phyloP scores from a whole-genome alignment of 2,329 filamentous ascomycete species.

The Arthrobotrys musiformis region DNA sequence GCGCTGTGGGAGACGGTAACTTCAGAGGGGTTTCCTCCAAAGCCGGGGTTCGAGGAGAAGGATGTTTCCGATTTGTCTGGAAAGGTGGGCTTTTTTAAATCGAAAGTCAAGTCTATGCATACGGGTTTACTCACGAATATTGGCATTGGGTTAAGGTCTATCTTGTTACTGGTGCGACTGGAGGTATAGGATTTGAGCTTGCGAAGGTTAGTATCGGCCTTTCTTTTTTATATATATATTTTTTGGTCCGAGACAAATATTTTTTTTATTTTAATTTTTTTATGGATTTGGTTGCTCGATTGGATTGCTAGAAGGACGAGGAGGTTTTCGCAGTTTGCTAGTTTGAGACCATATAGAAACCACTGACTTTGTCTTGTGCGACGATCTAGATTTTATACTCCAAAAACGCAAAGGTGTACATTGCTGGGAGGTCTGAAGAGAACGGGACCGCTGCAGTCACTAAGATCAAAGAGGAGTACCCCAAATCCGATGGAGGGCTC shows the following conservation, averaged over 20 bases:
- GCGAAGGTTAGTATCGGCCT: conserved; percentile 59
- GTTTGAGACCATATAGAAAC: too few species aligned
- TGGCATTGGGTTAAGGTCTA: conserved; percentile 59
- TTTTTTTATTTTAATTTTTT: too few species aligned
- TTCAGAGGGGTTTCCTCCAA: conserved; percentile 60
- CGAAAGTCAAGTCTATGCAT: neutral
- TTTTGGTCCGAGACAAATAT: neutral
- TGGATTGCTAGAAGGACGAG: neutral
- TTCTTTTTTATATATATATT: neutral
- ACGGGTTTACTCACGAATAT: neutral
- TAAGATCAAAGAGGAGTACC: conserved; percentile 62
- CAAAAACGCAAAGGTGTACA: conserved; percentile 69
- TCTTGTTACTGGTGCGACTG: conserved; percentile 67
- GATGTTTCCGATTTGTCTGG: conserved; percentile 64
- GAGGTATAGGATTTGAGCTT: conserved; percentile 68
- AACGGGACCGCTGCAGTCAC: conserved; percentile 66
- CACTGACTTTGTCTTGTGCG: too few species aligned
- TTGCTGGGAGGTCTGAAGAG: conserved; percentile 66
- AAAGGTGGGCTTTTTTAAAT: conserved; percentile 58
- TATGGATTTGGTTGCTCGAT: neutral
- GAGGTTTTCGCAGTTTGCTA: too few species aligned
- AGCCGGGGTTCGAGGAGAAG: conserved; percentile 64
- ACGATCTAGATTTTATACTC: conserved; percentile 67
- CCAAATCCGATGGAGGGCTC: conserved; percentile 63
- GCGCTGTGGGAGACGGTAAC: neutral